Percentiles rank a stretch among this genome's conserved stretches.
Conservation (phyloP, 2,329 filamentous ascomycete genomes). For the Apiospora hydei region DNA sequence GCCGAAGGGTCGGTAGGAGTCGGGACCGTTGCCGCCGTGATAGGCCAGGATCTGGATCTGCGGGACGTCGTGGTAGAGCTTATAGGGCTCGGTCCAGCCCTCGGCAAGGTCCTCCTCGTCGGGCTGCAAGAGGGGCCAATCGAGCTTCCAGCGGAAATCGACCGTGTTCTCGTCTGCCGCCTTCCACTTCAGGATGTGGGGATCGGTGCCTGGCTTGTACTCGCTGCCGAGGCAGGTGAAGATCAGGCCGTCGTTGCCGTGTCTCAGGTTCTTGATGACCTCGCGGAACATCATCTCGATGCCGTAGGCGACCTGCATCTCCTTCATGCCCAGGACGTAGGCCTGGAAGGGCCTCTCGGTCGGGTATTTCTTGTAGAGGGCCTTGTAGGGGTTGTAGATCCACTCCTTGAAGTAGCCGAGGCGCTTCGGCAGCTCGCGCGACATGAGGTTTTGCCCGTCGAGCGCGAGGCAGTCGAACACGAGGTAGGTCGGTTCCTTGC, state of each 20-base stretch:
- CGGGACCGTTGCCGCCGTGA: constrained; percentile 61
- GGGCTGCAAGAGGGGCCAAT: constrained; percentile 76
- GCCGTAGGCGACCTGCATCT: constrained; percentile 87
- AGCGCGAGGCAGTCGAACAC: constrained; percentile 93
- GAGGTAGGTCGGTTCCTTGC: constrained; percentile 78
- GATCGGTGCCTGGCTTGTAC: constrained; percentile 91
- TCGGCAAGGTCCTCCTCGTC: constrained; percentile 72
- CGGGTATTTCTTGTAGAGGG: constrained; percentile 70
- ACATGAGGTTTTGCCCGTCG: constrained; percentile 77
- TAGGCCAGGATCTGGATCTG: constrained; percentile 75
- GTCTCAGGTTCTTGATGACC: constrained; percentile 81
- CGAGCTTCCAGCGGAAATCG: constrained; percentile 83
- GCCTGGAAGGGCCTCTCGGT: constrained; percentile 74
- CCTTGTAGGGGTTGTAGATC: constrained; percentile 75
- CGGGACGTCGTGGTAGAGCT: constrained; percentile 84
- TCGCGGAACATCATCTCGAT: constrained; percentile 92
- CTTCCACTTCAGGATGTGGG: constrained; percentile 97
- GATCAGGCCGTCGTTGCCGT: constrained; percentile 96
- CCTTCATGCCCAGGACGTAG: constrained; percentile 87
- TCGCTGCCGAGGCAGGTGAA: constrained; percentile 92
- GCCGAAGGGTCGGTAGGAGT: constrained; percentile 70
- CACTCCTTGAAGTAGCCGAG: constrained; percentile 84
- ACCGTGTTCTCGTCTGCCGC: constrained; percentile 93
- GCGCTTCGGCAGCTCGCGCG: constrained; percentile 84
- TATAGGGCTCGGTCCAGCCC: constrained; percentile 66